Percentiles rank a stretch among this genome's conserved stretches.
phyloP scores from a whole-genome alignment of 768 basidiomycete genomes.

The Collybia sordida region DNA sequence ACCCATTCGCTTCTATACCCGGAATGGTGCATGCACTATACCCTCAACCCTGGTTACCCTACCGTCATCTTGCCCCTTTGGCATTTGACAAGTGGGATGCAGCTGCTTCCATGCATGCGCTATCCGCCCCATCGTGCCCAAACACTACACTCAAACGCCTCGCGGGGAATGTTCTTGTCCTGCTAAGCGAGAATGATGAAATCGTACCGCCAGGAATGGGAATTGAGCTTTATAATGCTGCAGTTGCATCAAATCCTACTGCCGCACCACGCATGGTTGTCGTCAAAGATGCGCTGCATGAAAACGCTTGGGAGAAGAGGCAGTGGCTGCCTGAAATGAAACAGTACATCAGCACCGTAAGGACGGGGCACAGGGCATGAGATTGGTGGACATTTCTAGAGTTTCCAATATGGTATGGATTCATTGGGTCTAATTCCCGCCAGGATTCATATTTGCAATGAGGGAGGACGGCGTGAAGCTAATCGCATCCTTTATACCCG shows the following conservation, averaged over 20 bases:
- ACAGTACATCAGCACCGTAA: neutral
- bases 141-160: slow-evolving; percentile 15
- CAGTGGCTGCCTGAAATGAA: slow-evolving; percentile 25
- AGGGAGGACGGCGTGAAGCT: no score
- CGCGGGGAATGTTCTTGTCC: slow-evolving; percentile 25
- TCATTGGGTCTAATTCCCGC: no score
- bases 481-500: no score
- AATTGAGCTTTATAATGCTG: slow-evolving; percentile 16
- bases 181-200: slow-evolving; percentile 45
- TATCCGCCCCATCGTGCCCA: neutral
- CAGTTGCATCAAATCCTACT: neutral
- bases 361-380: no score
- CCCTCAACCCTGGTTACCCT: slow-evolving; percentile 47
- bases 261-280: slow-evolving; percentile 20
- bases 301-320: slow-evolving; percentile 32
- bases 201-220: slow-evolving; percentile 43
- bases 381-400: no score
- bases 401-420: no score
- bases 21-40: slow-evolving; percentile 48
- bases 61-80: slow-evolving; percentile 43
- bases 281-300: slow-evolving; percentile 34
- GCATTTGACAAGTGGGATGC: slow-evolving; percentile 51
- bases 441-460: no score
- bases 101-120: slow-evolving; percentile 18
- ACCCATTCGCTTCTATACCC: slow-evolving; percentile 46